Conservation (phyloP, 371 early-diverging fungal species). For the Mucor indicus region DNA sequence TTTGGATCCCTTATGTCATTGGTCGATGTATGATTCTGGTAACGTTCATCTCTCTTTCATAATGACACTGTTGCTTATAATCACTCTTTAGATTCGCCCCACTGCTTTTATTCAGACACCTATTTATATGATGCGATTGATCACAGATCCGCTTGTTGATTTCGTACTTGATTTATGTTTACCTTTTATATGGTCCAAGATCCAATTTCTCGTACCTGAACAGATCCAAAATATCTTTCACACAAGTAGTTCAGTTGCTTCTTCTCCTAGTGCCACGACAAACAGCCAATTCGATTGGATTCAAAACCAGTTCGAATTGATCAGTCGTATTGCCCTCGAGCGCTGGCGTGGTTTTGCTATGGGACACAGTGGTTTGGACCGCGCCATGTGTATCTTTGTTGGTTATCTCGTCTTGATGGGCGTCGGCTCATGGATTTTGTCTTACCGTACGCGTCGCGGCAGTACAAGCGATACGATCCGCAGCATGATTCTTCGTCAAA, state of each 20-base stretch:
- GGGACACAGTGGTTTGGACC: conserved; percentile 40
- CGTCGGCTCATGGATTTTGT: conserved; percentile 49
- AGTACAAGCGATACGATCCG: conserved; percentile 32
- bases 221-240: conserved; percentile 4
- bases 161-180: conserved; percentile 40
- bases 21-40: conserved; percentile 54
- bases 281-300: too few species aligned
- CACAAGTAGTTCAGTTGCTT: not conserved
- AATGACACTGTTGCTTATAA: too few species aligned
- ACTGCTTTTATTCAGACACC: conserved; percentile 43
- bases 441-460: conserved; percentile 10
- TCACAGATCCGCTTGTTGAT: conserved; percentile 58
- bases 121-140: conserved; percentile 32
- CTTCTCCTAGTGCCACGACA: too few species aligned
- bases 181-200: conserved; percentile 24
- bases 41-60: conserved; percentile 1
- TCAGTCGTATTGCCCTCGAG: conserved; percentile 10
- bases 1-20: conserved; percentile 70
- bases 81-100: conserved; percentile 33
- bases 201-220: conserved; percentile 3
- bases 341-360: conserved; percentile 52
- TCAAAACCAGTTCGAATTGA: conserved; percentile 22
- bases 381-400: conserved; percentile 45
- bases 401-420: conserved; percentile 47
- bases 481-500: conserved; percentile 54